Evolutionary conservation across 331 rosid species (phyloP).

Genomic region (Rhamnella rubrinervis): DNA sequence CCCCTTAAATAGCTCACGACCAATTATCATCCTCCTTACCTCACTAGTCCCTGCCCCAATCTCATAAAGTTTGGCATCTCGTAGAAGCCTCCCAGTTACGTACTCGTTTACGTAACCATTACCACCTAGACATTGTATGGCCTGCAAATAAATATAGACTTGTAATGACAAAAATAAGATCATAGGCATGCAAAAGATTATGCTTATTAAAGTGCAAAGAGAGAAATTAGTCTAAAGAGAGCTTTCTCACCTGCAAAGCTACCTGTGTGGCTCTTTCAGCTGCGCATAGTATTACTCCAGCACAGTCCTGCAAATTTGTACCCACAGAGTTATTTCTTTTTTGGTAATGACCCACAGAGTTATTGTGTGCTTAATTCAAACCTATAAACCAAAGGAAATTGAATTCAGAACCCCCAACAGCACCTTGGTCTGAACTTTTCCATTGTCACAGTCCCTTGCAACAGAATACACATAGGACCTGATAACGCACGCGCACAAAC

Average conservation of each 20-base stretch:
- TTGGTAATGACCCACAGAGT: too few relatives aligned
- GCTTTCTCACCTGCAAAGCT: slow-evolving; percentile 72
- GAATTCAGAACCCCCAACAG: slow-evolving; percentile 4
- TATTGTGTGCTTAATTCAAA: neutral
- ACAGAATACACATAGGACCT: slow-evolving; percentile 96
- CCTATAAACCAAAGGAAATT: neutral
- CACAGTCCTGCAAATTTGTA: slow-evolving; percentile 74
- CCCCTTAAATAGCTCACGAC: slow-evolving; percentile 81
- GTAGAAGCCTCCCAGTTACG: slow-evolving; percentile 76
- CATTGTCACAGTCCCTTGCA: slow-evolving; percentile 90
- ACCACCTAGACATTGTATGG: slow-evolving; percentile 92
- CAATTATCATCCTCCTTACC: slow-evolving; percentile 90
- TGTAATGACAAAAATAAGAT: neutral
- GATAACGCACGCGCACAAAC: slow-evolving; percentile 23
- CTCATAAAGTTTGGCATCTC: slow-evolving; percentile 86
- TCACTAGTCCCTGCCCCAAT: slow-evolving; percentile 94
- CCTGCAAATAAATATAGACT: slow-evolving; percentile 40
- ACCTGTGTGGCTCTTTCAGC: slow-evolving; percentile 96
- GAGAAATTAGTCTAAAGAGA: neutral
- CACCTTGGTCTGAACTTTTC: slow-evolving; percentile 80
- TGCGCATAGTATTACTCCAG: slow-evolving; percentile 84
- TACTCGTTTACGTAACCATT: slow-evolving; percentile 97
- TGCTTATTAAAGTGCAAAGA: neutral
- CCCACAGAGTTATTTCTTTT: too few relatives aligned
- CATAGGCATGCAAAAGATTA: neutral